Evolutionary conservation across 805 yeast genomes (phyloP), one percentile per base, ranked within the genome.

Genomic region (Candida anglica): DNA sequence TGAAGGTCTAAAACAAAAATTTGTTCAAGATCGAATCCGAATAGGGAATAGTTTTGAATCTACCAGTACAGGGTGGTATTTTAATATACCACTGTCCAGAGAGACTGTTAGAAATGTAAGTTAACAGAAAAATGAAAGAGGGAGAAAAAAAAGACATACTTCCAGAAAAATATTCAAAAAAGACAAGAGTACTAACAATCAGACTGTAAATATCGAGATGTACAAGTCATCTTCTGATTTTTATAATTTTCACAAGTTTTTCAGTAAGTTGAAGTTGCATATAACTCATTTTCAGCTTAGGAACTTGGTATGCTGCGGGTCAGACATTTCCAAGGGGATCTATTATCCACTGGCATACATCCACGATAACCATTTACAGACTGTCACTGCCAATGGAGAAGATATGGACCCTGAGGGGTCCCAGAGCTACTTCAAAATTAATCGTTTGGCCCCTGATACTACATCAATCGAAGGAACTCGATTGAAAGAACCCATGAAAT

Each of bases 211-310:
- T 39, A 38, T 53, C 28, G 23, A 35, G 9, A 29, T 36, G 0
- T 49, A 41, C 41, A 32, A 42, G 20, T 39, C 51, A 8, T 49
- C 44, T 20, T 59, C 69, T 6, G 65, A 66, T 24, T 62, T 69
- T 33, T 69, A 48, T 42, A 48, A 46, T 38, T 67, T 64, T 40
- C 52, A 61, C 22, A 57, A 54, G 33, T 71, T 66, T 42, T 69
- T 52, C 53, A 51, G 66, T 37, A 52, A 56, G 38, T 63, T 78
- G 6, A 67, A 65, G 33, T 73, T 79, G 5, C 68, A 64, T 41
- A 56, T 75, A 9, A 66, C 71, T 14, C 83, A 79, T 56, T 76
- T 77, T 49, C 83, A 77, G 53, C 57, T 78, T 21, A 54, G 83
- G 11, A 69, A 74, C 37, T 53, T 76, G 31, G 66, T 78, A 6